A percentile compares a stretch with the other conserved stretches of the same genome.
These are phyloP conservation scores for Vicia faba DNA, from an alignment of 306 rosid genomes.

Conservation along the genomic window DNA sequence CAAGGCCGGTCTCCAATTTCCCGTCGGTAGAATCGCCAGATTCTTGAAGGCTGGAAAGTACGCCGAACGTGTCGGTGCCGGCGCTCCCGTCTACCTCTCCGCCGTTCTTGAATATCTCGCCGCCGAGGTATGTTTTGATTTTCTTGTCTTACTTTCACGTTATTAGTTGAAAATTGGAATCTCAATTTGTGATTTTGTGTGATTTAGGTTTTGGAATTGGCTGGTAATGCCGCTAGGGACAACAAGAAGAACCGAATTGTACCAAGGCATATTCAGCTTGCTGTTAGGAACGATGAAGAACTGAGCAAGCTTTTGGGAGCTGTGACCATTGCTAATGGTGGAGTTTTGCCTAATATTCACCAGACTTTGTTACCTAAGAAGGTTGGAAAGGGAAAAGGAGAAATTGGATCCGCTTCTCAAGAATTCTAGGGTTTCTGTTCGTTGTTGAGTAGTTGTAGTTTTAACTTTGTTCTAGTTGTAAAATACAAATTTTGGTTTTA, in stretches of 20 bases:
- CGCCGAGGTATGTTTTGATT: slow-evolving; percentile 62
- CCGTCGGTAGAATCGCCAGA: slow-evolving; percentile 86
- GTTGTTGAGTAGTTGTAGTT: neutral
- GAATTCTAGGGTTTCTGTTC: slow-evolving; percentile 51
- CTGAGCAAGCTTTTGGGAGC: slow-evolving; percentile 78
- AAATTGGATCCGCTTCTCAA: slow-evolving; percentile 84
- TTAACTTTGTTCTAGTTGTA: slow-evolving; percentile 32
- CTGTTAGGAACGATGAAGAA: slow-evolving; percentile 83
- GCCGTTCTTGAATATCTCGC: slow-evolving; percentile 92
- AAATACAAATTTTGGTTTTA: slow-evolving; percentile 27
- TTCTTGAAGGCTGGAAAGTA: slow-evolving; percentile 84
- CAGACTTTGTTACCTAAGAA: slow-evolving; percentile 74
- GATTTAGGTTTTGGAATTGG: slow-evolving; percentile 71
- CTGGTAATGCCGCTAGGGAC: slow-evolving; percentile 91
- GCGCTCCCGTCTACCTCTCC: slow-evolving; percentile 88
- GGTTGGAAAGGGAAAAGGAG: slow-evolving; percentile 74
- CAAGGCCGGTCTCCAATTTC: slow-evolving; percentile 90
- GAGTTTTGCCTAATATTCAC: slow-evolving; percentile 74
- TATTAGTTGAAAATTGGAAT: too few relatives aligned
- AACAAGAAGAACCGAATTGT: slow-evolving; percentile 89
- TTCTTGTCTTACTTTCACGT: too few relatives aligned
- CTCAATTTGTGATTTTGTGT: neutral
- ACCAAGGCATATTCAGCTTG: slow-evolving; percentile 89
- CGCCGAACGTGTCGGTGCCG: slow-evolving; percentile 94
- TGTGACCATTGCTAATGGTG: slow-evolving; percentile 79